Evolutionary conservation across 2,329 filamentous ascomycete genomes (phyloP).

Genomic region (Arthrobotrys iridis): DNA sequence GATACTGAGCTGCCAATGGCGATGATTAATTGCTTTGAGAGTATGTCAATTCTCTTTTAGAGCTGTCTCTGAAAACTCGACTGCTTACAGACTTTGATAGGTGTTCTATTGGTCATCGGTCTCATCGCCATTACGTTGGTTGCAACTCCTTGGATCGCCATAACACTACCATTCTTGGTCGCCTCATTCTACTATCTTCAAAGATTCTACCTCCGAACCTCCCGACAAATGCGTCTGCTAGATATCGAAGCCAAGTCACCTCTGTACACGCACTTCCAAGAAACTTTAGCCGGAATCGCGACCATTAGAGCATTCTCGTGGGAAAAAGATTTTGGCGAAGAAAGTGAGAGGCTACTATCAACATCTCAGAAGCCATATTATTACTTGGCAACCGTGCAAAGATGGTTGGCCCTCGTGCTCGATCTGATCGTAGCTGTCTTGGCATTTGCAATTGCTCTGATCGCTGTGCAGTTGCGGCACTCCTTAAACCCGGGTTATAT

Average conservation of each 20-base stretch:
- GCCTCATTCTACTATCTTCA: constrained; percentile 59
- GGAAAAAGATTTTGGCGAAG: constrained; percentile 36
- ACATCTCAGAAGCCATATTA: constrained; percentile 61
- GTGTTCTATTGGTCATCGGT: constrained; percentile 24
- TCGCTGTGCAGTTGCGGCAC: constrained; percentile 60
- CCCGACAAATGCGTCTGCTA: constrained; percentile 63
- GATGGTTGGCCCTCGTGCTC: constrained; percentile 62
- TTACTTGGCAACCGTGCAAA: constrained; percentile 60
- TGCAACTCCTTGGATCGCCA: constrained; percentile 56
- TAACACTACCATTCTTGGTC: constrained; percentile 57
- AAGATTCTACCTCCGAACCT: constrained; percentile 63
- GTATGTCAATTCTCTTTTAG: background rate
- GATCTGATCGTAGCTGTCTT: constrained; percentile 62
- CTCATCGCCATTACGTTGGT: constrained; percentile 29
- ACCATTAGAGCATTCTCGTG: constrained; percentile 56
- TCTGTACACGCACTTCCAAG: constrained; percentile 61
- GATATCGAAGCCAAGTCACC: constrained; percentile 64
- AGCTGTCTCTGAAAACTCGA: background rate
- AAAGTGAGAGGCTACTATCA: constrained; percentile 59
- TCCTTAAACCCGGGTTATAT: constrained; percentile 59
- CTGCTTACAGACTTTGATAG: background rate
- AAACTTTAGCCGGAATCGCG: constrained; percentile 54
- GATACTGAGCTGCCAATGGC: constrained; percentile 61
- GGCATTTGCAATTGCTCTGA: constrained; percentile 60
- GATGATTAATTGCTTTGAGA: constrained; percentile 33